Percentiles rank a stretch among this genome's conserved stretches.
These are phyloP conservation scores for Beta vulgaris DNA, from an alignment of 148 eudicot genomes.

Conservation along the genomic window DNA sequence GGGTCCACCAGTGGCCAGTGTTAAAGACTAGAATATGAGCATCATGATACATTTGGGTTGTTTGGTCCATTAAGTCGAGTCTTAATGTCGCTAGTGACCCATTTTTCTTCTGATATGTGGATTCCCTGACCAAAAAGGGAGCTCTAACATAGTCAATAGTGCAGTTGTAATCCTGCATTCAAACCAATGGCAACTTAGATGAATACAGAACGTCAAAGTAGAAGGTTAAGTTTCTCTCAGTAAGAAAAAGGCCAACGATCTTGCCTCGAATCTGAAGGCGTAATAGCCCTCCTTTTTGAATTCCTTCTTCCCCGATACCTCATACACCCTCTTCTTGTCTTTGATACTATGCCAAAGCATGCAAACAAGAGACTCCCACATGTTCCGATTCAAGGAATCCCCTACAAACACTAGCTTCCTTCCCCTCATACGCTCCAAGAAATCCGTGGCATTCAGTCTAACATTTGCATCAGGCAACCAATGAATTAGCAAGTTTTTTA, in stretches of 20 bases:
- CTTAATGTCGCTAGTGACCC: conserved; percentile 63
- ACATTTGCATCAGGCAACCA: conserved; percentile 6
- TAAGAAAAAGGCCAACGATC: conserved; percentile 16
- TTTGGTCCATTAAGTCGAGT: conserved; percentile 73
- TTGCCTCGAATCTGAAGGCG: conserved; percentile 82
- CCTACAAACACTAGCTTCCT: conserved; percentile 76
- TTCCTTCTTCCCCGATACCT: conserved; percentile 66
- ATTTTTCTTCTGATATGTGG: conserved; percentile 40
- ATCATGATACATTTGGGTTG: conserved; percentile 70
- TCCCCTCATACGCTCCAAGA: conserved; percentile 76
- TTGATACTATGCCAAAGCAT: conserved; percentile 47
- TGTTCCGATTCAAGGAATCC: conserved; percentile 86
- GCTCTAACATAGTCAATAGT: conserved; percentile 74
- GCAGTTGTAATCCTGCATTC: conserved; percentile 72
- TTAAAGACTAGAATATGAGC: conserved; percentile 85
- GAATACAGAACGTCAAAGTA: not conserved
- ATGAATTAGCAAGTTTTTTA: not conserved
- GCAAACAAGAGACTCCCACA: conserved; percentile 99
- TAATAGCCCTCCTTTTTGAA: conserved; percentile 78
- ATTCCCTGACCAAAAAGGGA: conserved; percentile 78
- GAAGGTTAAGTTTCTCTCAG: not conserved
- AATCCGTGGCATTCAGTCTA: conserved; percentile 72
- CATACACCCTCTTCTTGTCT: conserved; percentile 61
- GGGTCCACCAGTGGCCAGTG: conserved; percentile 99
- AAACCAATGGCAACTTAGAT: conserved; percentile 18